Base-by-base conservation (phyloP, 2,329 filamentous ascomycete species). In the Endothia cerciana region DNA sequence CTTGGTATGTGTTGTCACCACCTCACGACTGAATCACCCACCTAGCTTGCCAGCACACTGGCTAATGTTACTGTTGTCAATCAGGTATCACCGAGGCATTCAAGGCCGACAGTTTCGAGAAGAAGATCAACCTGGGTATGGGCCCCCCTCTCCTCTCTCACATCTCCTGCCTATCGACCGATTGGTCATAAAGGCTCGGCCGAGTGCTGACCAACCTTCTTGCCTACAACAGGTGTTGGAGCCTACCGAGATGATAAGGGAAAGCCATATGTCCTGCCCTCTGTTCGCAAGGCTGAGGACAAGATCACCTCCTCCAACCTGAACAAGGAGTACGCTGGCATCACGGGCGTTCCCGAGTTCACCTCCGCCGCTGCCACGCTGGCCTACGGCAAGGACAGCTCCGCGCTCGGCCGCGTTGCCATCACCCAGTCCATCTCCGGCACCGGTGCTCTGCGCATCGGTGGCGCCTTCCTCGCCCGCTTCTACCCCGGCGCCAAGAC, bases 371-470 rank as follows among this genome's bases (percentile, higher is more conserved):
- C 95, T 67, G 94, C 93, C 71, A 83, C 91, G 77, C 89, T 99
- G 67, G 95, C 95, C 74, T 98, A 97, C 80, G 94, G 94, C 71
- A 79, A 87, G 74, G 89, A 92, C 81, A 95, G 91, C 69, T 80
- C 89, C 55, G 90, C 89, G 72, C 86, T 98, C 78, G 82, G 85
- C 74, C 91, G 93, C 74, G 83, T 97, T 70, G 93, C 89, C 81
- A 93, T 97, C 80, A 97, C 94, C 70, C 95, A 99, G 85, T 92
- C 94, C 82, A 97, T 99, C 83, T 99, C 95, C 68, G 95, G 95
- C 72, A 99, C 95, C 66, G 95, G 95, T 76, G 95, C 95, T 70
- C 89, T 99, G 75, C 90, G 95, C 78, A 94, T 99, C 77, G 95
- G 93, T 71, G 95, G 90, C 75, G 93, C 92, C 73, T 99, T 98